Base-by-base conservation (phyloP, 2,329 filamentous ascomycete genomes). In the Trichoderma gracile region DNA sequence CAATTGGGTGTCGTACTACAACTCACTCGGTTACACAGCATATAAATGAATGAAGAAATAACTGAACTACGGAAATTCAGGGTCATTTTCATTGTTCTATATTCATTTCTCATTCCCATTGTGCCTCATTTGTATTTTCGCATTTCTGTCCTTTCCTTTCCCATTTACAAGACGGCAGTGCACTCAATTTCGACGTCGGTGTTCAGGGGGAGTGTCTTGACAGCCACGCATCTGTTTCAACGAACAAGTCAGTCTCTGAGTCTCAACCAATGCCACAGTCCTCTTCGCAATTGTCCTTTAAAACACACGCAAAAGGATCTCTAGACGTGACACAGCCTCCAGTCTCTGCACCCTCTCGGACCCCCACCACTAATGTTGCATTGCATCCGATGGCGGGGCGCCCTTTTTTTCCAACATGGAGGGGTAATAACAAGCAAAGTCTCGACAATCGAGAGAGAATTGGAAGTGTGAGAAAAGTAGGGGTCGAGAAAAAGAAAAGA, bases 101-200 rank as follows among this genome's bases (percentile, higher is more conserved):
- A 17, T 61, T n/a, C 40, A 19, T 23, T 42, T 42, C 42, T 23
- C 33, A 14, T 17, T 40, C 27, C 42, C 25, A 10, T 42, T 19
- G 45, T 49, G 47, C n/a, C 54, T 40, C 10, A 9, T 63, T 49
- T 33, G 23, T 52, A 43, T 57, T 21, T 38, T 9, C 43, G 40
- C 17, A n/a, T 42, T 60, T 33, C 5, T 25, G 25, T 5, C 54
- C 25, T 17, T 19, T 6, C n/a, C 14, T 14, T 19, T 25, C 46
- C 43, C 38, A 21, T 64, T 67, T 68, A 73, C 64, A 69, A 21
- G 9, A 72, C 62, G 21, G 80, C 74, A 19, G 73, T 74, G 64
- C 74, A 76, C 68, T 76, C 71, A 66, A 75, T 75, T 67, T 75
- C 73, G 19, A 76, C 71, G 40, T 76, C 74, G 3, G 74, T 74